Conservation (phyloP, 1,284 basidiomycete genomes). For the Cryptococcus deneoformans region DNA sequence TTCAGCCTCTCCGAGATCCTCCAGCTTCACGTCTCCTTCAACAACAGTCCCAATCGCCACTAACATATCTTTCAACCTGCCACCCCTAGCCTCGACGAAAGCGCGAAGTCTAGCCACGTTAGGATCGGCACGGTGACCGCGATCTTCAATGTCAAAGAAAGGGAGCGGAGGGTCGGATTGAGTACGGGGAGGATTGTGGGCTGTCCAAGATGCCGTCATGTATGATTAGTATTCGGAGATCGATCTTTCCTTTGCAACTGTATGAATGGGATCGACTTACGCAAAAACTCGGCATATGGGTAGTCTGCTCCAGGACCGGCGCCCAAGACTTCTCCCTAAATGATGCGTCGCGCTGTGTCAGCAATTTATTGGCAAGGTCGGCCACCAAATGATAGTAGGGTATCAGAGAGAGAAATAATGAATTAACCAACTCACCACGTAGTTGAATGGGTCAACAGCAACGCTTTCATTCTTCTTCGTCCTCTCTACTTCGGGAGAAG, state of each 20-base stretch:
- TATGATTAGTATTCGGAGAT: background rate
- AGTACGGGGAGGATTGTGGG: constrained; percentile 33
- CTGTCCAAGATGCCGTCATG: constrained; percentile 9
- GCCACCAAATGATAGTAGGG: background rate
- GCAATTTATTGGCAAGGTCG: background rate
- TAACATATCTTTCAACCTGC: constrained; percentile 47
- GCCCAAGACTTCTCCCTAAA: constrained; percentile 37
- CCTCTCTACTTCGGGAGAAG: background rate
- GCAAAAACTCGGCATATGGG: constrained; percentile 35
- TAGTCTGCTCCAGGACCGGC: constrained; percentile 29
- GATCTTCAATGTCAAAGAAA: constrained; percentile 61
- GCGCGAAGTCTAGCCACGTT: constrained; percentile 37
- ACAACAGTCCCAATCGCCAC: constrained; percentile 50
- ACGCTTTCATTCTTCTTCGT: constrained; percentile 11
- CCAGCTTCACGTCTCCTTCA: constrained; percentile 51
- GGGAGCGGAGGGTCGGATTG: constrained; percentile 50
- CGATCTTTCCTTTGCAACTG: background rate
- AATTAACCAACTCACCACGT: constrained; percentile 29
- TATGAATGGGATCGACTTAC: constrained; percentile 16
- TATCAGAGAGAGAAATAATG: too few relatives aligned
- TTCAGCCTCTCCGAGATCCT: constrained; percentile 49
- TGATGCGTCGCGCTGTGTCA: background rate
- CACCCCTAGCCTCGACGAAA: constrained; percentile 43
- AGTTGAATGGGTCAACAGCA: constrained; percentile 44
- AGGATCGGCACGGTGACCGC: constrained; percentile 55